Percentiles rank a stretch among this genome's conserved stretches.
Evolutionary conservation across 352 stramenopile genomes (phyloP).

Genomic region (Globisporangium perplexum): DNA sequence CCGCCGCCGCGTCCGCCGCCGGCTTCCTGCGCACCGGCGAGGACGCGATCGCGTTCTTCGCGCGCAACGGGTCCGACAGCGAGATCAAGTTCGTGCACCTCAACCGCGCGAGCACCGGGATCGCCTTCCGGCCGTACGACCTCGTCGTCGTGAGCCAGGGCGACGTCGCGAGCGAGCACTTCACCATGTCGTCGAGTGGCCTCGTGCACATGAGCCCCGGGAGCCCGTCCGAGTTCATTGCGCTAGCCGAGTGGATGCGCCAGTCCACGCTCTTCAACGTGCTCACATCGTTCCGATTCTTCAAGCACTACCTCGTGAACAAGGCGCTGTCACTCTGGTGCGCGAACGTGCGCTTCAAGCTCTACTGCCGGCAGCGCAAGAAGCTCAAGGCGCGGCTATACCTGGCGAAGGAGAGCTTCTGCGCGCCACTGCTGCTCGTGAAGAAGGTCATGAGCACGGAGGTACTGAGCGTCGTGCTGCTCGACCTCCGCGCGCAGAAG

Average conservation of each 20-base stretch:
- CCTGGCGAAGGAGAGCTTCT: conserved; percentile 90
- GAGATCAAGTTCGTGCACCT: conserved; percentile 95
- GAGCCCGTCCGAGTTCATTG: conserved; percentile 89
- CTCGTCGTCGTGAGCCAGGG: conserved; percentile 82
- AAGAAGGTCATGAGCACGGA: conserved; percentile 87
- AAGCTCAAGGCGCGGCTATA: conserved; percentile 80
- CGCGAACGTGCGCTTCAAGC: conserved; percentile 86
- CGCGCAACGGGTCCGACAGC: conserved; percentile 84
- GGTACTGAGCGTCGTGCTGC: conserved; percentile 72
- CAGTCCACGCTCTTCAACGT: conserved; percentile 94
- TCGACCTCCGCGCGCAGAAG: conserved; percentile 85
- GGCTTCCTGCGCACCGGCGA: conserved; percentile 75
- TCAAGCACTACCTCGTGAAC: conserved; percentile 92
- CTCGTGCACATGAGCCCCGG: conserved; percentile 69
- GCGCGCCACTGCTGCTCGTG: conserved; percentile 78
- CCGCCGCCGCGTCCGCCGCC: conserved; percentile 40
- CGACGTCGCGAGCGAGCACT: conserved; percentile 84
- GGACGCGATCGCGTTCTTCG: conserved; percentile 94
- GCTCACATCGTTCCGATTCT: conserved; percentile 91
- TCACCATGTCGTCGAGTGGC: conserved; percentile 88
- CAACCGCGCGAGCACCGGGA: conserved; percentile 63
- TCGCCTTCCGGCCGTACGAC: conserved; percentile 90
- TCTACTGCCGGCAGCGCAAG: conserved; percentile 88
- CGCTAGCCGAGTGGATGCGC: conserved; percentile 93
- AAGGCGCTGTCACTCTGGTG: conserved; percentile 89